Conservation (phyloP, 306 rosid genomes). For the Acacia confusa region DNA sequence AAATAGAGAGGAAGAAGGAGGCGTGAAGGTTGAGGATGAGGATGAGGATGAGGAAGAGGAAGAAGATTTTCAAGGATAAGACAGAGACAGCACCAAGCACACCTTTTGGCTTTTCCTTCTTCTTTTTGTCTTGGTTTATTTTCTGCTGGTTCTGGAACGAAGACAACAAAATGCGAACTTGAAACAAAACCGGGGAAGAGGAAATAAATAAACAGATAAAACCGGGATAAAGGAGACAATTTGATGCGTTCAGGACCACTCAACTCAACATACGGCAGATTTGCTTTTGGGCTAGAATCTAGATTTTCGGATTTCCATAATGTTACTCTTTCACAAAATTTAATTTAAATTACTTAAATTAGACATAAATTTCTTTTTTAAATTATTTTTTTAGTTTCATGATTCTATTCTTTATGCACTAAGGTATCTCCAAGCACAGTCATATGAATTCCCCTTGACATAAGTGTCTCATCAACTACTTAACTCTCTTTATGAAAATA, state of each 20-base stretch:
- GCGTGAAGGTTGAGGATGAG: neutral
- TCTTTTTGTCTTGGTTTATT: neutral
- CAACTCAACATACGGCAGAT: neutral
- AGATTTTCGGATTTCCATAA: neutral
- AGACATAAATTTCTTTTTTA: neutral
- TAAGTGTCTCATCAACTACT: neutral
- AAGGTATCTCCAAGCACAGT: too few species aligned
- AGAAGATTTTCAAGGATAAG: neutral
- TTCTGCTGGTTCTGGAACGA: neutral
- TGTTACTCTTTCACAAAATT: neutral
- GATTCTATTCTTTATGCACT: too few species aligned
- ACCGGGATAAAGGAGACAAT: neutral
- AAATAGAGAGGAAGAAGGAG: neutral
- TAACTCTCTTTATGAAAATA: neutral
- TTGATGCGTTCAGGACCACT: neutral
- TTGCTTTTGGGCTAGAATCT: neutral
- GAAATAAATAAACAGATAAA: neutral
- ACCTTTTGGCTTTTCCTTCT: neutral
- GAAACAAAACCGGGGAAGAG: neutral
- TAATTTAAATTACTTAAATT: neutral
- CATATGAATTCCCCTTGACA: too few species aligned
- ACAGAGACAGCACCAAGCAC: neutral
- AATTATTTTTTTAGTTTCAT: neutral
- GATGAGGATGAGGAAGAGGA: constrained; percentile 1
- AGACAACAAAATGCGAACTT: neutral